Conservation (phyloP, 805 yeast genomes). For the Candida boidinii region DNA sequence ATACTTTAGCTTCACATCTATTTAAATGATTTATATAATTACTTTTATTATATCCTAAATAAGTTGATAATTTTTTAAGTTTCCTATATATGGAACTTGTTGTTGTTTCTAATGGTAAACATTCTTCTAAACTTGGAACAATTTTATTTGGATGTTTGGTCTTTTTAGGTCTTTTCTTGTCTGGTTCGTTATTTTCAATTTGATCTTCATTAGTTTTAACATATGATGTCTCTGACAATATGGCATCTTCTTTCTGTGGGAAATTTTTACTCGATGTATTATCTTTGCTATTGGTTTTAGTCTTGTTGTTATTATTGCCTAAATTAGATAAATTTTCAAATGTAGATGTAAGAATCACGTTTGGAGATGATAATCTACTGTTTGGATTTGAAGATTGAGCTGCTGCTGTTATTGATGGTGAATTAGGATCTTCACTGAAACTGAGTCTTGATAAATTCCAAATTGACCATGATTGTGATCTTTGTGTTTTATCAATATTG, state of each 20-base stretch:
- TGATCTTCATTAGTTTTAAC: not conserved
- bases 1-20: constrained; percentile 10
- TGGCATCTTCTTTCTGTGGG: constrained; percentile 17
- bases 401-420: too few relatives aligned
- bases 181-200: constrained; percentile 3
- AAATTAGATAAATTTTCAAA: not conserved
- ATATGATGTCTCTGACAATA: constrained; percentile 14
- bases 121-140: constrained; percentile 20
- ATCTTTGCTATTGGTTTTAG: too few relatives aligned
- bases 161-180: constrained; percentile 7
- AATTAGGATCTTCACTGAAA: not conserved
- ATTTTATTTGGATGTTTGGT: constrained; percentile 13
- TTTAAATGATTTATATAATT: constrained; percentile 10
- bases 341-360: too few relatives aligned
- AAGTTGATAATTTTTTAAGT: not conserved
- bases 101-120: constrained; percentile 19
- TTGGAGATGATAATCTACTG: not conserved
- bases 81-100: too few relatives aligned
- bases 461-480: constrained; percentile 21
- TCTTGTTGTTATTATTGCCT: too few relatives aligned
- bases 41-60: not conserved
- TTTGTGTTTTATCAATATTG: constrained; percentile 1
- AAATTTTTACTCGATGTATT: too few relatives aligned
- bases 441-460: constrained; percentile 12
- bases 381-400: constrained; percentile 1